These are phyloP conservation scores for Fusarium udum DNA, from an alignment of 2,329 filamentous ascomycete species.

Conservation along the genomic window DNA sequence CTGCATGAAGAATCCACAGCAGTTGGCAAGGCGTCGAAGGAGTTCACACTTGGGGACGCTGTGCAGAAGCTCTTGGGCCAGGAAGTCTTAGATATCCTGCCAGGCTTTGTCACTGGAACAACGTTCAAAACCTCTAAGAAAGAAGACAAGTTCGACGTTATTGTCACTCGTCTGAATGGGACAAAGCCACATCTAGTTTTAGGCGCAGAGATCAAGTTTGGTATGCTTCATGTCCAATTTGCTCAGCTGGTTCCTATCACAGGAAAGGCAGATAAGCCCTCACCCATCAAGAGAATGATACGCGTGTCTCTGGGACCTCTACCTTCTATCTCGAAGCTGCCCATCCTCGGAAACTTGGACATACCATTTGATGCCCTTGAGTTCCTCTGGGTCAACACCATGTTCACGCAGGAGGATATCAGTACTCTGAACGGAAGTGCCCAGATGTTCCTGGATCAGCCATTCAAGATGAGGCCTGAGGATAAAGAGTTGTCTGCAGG, in stretches of 20 bases:
- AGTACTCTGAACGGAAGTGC: background rate
- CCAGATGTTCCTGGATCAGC: accelerated
- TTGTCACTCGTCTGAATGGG: background rate
- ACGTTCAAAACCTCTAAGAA: accelerated
- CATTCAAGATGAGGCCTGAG: background rate
- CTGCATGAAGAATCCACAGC: accelerated
- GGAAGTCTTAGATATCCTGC: accelerated
- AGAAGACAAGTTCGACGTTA: background rate
- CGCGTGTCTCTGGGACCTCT: accelerated
- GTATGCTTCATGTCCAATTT: background rate
- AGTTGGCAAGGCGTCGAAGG: accelerated
- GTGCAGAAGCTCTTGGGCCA: background rate
- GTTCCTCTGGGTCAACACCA: background rate
- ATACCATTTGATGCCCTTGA: background rate
- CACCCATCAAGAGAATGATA: accelerated
- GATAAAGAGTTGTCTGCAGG: accelerated
- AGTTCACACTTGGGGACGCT: background rate
- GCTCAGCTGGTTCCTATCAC: accelerated
- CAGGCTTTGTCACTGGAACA: accelerated
- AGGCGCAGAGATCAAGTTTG: background rate
- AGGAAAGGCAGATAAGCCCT: accelerated
- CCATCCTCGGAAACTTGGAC: accelerated
- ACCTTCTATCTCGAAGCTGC: accelerated
- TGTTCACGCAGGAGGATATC: background rate
- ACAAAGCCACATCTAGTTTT: accelerated